Evolutionary conservation across 129 eudicot genomes (phyloP).

Genomic region (Arctium lappa): DNA sequence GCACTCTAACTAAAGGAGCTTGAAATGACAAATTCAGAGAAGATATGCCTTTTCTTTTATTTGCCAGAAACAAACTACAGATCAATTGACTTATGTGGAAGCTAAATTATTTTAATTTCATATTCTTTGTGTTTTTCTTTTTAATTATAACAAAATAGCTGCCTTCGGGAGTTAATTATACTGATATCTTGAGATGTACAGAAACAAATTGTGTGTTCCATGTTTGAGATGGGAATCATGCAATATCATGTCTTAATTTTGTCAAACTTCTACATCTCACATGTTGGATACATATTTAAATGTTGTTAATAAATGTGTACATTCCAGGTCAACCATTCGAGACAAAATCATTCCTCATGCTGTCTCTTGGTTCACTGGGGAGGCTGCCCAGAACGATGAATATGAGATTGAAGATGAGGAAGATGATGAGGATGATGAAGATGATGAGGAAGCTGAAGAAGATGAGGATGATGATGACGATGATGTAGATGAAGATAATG

Average conservation of each 20-base stretch:
- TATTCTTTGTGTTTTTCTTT: neutral
- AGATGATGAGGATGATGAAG: slow-evolving; percentile 38
- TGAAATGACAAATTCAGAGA: neutral
- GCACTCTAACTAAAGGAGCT: neutral
- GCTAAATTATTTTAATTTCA: neutral
- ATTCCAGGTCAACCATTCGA: slow-evolving; percentile 71
- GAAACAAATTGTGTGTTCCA: neutral
- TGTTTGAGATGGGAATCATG: slow-evolving; percentile 16
- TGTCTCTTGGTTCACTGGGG: slow-evolving; percentile 95
- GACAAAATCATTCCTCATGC: slow-evolving; percentile 98
- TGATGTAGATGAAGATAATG: slow-evolving; percentile 36
- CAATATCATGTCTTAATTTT: neutral
- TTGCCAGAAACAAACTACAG: neutral
- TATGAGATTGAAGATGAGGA: slow-evolving; percentile 62
- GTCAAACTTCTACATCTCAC: neutral
- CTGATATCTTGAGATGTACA: neutral
- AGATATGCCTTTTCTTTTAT: slow-evolving; percentile 5
- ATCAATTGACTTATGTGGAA: neutral
- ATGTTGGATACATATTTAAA: neutral
- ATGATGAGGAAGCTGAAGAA: slow-evolving; percentile 40
- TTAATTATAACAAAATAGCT: neutral
- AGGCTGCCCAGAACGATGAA: slow-evolving; percentile 69
- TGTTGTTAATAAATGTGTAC: neutral
- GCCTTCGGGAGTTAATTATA: neutral
- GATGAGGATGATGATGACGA: slow-evolving; percentile 44